Conservation (phyloP, 345 rosid genomes). For the Populus deltoides region DNA sequence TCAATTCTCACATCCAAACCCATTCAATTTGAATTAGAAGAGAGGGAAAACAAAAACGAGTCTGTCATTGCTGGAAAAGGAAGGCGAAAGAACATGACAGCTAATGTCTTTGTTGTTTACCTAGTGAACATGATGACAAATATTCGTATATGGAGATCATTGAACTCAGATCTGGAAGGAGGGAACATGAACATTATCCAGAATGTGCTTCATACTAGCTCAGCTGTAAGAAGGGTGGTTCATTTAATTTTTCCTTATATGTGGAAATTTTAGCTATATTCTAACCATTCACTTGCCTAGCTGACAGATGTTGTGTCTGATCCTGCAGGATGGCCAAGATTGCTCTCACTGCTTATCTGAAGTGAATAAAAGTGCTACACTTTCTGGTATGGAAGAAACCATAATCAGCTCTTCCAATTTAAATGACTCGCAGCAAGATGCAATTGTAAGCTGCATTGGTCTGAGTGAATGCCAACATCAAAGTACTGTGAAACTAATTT, state of each 20-base stretch:
- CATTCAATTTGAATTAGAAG: background rate
- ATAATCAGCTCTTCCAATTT: constrained; percentile 16
- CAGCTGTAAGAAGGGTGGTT: constrained; percentile 13
- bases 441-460: constrained; percentile 27
- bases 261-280: background rate
- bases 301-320: background rate
- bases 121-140: constrained; percentile 41
- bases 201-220: constrained; percentile 23
- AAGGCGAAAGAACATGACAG: background rate
- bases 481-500: constrained; percentile 37
- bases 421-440: constrained; percentile 39
- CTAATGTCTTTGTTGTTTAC: constrained; percentile 27
- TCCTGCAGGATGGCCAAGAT: background rate
- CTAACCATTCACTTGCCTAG: background rate
- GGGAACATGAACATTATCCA: constrained; percentile 32
- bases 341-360: background rate
- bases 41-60: background rate
- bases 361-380: background rate
- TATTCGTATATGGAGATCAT: constrained; percentile 42
- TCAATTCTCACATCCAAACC: constrained; percentile 37
- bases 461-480: constrained; percentile 25
- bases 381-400: background rate
- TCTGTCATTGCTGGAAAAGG: background rate
- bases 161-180: constrained; percentile 21
- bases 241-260: background rate